phyloP scores from a whole-genome alignment of 2,329 filamentous ascomycete genomes.

The Drechslerella coelobrocha region DNA sequence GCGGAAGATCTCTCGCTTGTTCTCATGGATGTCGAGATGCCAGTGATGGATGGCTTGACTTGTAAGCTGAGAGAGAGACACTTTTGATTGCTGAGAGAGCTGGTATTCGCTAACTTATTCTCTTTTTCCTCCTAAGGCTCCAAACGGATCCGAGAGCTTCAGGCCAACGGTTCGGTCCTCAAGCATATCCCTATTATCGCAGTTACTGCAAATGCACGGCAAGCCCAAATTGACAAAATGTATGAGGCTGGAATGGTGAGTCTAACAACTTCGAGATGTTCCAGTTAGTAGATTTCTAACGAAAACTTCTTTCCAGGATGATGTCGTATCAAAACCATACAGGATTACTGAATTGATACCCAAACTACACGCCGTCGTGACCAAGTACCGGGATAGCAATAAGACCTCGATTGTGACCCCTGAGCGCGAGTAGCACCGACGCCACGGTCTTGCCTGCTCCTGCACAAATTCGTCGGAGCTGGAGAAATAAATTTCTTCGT shows the following conservation, averaged over 20 bases:
- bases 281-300: conserved; percentile 2
- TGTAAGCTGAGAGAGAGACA: conserved; percentile 58
- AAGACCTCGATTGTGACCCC: not conserved
- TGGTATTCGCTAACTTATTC: conserved; percentile 8
- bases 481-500: not conserved
- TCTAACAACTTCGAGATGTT: not conserved
- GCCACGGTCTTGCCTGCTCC: conserved; percentile 13
- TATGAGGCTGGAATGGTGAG: conserved; percentile 47
- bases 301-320: conserved; percentile 14
- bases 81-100: conserved; percentile 53
- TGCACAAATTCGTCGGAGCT: conserved; percentile 8
- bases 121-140: conserved; percentile 24
- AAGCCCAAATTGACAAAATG: conserved; percentile 49
- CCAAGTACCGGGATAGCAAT: conserved; percentile 7
- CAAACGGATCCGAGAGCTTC: conserved; percentile 56
- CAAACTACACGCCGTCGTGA: conserved; percentile 44
- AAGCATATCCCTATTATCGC: conserved; percentile 61
- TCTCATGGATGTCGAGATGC: conserved; percentile 61
- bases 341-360: conserved; percentile 47
- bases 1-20: conserved; percentile 32
- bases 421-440: conserved; percentile 14
- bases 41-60: conserved; percentile 62
- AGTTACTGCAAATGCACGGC: conserved; percentile 61
- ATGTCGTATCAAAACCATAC: conserved; percentile 48
- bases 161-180: conserved; percentile 56